These are phyloP conservation scores for Chalciporus piperatus DNA, from an alignment of 768 basidiomycete species.

Conservation along the genomic window DNA sequence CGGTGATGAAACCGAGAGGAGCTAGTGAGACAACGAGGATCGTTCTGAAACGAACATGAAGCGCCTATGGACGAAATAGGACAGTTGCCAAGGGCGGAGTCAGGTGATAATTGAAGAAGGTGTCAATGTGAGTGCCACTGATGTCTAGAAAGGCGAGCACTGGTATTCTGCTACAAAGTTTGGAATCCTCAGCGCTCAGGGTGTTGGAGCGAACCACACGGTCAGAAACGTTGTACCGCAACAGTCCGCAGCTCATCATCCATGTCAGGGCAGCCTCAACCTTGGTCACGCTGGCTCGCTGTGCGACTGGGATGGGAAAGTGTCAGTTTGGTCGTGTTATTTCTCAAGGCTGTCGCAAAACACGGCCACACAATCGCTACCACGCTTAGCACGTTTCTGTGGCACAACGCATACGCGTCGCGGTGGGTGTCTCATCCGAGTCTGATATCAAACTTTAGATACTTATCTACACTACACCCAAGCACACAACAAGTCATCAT, in stretches of 20 bases:
- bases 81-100: too few species aligned
- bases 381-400: constrained; percentile 18
- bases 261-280: constrained; percentile 10
- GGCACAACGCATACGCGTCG: constrained; percentile 27
- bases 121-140: constrained; percentile 8
- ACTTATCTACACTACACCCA: background rate
- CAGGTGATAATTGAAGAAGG: background rate
- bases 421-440: constrained; percentile 2
- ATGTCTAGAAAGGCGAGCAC: constrained; percentile 19
- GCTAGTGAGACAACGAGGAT: too few species aligned
- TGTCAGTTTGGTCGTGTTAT: constrained; percentile 32
- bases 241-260: background rate
- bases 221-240: background rate
- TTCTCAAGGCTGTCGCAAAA: constrained; percentile 34
- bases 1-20: background rate
- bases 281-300: background rate
- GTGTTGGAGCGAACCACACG: background rate
- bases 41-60: background rate
- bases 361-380: constrained; percentile 27
- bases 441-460: background rate
- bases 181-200: background rate
- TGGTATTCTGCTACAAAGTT: constrained; percentile 9
- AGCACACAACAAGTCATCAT: constrained; percentile 10
- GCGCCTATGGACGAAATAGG: background rate
- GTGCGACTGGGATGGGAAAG: constrained; percentile 1